A percentile compares a stretch with the other conserved stretches of the same genome.
Conservation (phyloP, 1,139 yeast genomes). For the Kurtzmaniella quercitrusa region DNA sequence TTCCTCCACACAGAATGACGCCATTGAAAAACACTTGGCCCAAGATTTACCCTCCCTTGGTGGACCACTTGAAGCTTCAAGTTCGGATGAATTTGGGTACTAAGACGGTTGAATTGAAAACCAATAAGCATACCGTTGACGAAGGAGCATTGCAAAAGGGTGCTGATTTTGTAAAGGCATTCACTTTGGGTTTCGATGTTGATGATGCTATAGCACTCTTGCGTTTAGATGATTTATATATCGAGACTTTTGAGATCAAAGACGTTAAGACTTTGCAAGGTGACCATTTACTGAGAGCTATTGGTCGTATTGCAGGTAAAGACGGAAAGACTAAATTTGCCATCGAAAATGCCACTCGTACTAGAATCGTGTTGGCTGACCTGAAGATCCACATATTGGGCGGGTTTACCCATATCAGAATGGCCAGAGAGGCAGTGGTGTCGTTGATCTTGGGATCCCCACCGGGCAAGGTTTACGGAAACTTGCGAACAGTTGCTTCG, state of each 20-base stretch:
- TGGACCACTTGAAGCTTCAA: conserved; percentile 89
- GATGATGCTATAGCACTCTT: conserved; percentile 95
- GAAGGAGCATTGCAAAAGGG: conserved; percentile 96
- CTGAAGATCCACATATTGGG: conserved; percentile 94
- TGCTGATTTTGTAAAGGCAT: conserved; percentile 93
- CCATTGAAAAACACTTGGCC: conserved; percentile 90
- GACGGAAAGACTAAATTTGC: conserved; percentile 99
- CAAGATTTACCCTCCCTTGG: conserved; percentile 91
- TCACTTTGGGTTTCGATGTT: conserved; percentile 91
- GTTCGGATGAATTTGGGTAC: conserved; percentile 91
- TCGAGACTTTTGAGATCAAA: conserved; percentile 93
- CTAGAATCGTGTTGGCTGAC: conserved; percentile 96
- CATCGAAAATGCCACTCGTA: conserved; percentile 95
- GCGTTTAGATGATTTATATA: conserved; percentile 91
- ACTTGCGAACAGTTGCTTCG: conserved; percentile 92
- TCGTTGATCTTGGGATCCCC: conserved; percentile 95
- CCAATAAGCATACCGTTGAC: conserved; percentile 76
- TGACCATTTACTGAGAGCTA: conserved; percentile 96
- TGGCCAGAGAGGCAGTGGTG: conserved; percentile 96
- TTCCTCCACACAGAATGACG: conserved; percentile 95
- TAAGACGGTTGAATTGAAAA: conserved; percentile 81
- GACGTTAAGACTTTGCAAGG: conserved; percentile 95
- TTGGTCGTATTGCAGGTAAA: conserved; percentile 99
- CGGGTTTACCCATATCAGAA: conserved; percentile 93
- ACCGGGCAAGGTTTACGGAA: conserved; percentile 97